Base-by-base conservation (phyloP, 306 rosid species). In the Castanea sativa region DNA sequence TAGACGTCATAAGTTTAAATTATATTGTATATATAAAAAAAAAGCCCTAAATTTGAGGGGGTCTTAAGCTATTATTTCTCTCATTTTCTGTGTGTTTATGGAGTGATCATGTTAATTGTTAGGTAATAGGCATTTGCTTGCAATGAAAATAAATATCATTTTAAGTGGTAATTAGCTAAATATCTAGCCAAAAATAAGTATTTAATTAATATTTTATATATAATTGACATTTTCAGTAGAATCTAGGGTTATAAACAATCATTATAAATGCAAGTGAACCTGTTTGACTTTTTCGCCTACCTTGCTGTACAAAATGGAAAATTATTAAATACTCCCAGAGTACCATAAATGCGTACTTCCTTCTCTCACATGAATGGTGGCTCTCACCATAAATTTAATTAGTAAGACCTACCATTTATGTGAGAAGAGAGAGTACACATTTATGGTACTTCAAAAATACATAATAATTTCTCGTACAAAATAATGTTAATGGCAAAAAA, bases 81-180 rank as follows among this genome's bases (percentile, higher is more conserved):
- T 58, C 76, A 78, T 78, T 73, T 65, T 23, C 21, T 63, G 73
- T 74, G 60, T 74, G 55, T 72, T 52, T 73, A 77, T 65, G 79
- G 79, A 79, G 73, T 85, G 77, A 72, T 71, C 74, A 23, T 73
- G 65, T 79, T 88, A 38, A 38, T 38, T 7, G 2, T 80, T 86
- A 81, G 92, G 92, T 83, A 81, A 56, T 73, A 75, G 25, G 67
- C 43, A 67, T 78, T 59, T 53, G 64, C 81, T 45, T 64, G 35
- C 74, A 57, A 74, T 63, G 72, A 5, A 58, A 69, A 61, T 79
- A 61, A 58, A 65, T 73, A 53, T 19, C 15, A 55, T 25, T 56
- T 69, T 19, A 63, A 41, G 80, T 78, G 57, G 76, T 61, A 81
- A 74, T 76, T 84, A 76, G 81, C 63, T 61, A 56, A 80, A 71